A percentile compares a stretch with the other conserved stretches of the same genome.
Evolutionary conservation across 2,329 filamentous ascomycete species (phyloP).

Genomic region (Aspergillus uvarum): DNA sequence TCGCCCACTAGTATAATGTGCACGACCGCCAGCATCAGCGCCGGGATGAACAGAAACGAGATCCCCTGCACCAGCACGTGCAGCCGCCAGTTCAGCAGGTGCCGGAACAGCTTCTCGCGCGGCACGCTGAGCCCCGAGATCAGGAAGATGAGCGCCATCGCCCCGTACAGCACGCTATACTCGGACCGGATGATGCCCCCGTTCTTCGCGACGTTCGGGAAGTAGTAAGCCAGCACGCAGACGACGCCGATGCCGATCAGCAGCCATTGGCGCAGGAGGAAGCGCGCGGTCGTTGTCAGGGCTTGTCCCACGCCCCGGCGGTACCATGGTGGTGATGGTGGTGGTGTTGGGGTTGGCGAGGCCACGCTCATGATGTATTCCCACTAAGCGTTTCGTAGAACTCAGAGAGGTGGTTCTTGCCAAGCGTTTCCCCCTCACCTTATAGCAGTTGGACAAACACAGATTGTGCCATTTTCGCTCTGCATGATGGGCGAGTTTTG

Average conservation of each 20-base stretch:
- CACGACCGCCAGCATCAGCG: conserved; percentile 58
- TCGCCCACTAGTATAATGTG: conserved; percentile 52
- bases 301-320: conserved; percentile 12
- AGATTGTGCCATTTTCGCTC: neutral
- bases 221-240: conserved; percentile 55
- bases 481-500: neutral
- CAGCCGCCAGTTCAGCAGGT: conserved; percentile 66
- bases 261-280: conserved; percentile 60
- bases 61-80: conserved; percentile 67
- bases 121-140: conserved; percentile 69
- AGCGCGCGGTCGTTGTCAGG: conserved; percentile 22
- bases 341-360: neutral
- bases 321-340: conserved; percentile 3
- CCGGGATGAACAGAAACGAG: conserved; percentile 66
- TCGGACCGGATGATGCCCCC: conserved; percentile 42
- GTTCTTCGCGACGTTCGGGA: conserved; percentile 52
- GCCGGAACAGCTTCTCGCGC: conserved; percentile 59
- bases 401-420: neutral
- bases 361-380: neutral
- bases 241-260: conserved; percentile 60
- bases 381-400: neutral
- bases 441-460: neutral
- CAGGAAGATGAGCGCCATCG: conserved; percentile 68
- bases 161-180: conserved; percentile 62
- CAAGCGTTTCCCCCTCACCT: neutral